Evolutionary conservation across 2,329 filamentous ascomycete species (phyloP).

Genomic region (Fusarium sp.): DNA sequence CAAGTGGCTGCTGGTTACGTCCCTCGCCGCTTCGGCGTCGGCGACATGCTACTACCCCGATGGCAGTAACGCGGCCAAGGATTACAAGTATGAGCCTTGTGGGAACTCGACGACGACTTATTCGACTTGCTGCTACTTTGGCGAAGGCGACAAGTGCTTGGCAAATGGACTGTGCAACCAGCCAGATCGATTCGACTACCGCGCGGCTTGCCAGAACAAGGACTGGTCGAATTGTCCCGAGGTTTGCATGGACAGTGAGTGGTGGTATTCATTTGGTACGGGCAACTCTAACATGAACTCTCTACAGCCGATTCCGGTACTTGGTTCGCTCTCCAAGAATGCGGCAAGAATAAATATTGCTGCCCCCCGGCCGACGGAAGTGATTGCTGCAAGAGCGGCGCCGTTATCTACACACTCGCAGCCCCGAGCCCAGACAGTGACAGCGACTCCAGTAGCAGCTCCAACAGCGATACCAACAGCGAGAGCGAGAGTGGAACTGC

Average conservation of each 20-base stretch:
- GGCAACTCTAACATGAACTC: neutral
- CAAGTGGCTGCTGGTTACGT: neutral
- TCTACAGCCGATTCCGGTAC: slow-evolving; percentile 11
- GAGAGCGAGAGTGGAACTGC: neutral
- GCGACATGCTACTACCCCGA: slow-evolving; percentile 39
- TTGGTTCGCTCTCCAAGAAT: slow-evolving; percentile 25
- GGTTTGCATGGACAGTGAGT: slow-evolving; percentile 36
- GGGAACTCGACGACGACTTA: slow-evolving; percentile 25
- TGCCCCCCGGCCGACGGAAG: slow-evolving; percentile 24
- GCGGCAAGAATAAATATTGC: slow-evolving; percentile 37
- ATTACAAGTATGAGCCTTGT: slow-evolving; percentile 40
- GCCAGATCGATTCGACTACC: slow-evolving; percentile 28
- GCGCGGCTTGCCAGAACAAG: slow-evolving; percentile 37
- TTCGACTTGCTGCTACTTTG: slow-evolving; percentile 39
- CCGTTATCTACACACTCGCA: slow-evolving; percentile 26
- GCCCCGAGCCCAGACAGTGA: slow-evolving; percentile 6
- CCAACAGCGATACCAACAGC: neutral
- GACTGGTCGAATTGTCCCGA: slow-evolving; percentile 38
- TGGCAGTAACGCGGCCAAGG: slow-evolving; percentile 30
- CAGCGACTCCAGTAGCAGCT: neutral
- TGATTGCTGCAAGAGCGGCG: slow-evolving; percentile 32
- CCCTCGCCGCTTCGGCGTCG: neutral
- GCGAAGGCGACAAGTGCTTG: slow-evolving; percentile 36
- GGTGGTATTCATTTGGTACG: neutral
- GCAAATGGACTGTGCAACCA: slow-evolving; percentile 34